Evolutionary conservation across 2,329 filamentous ascomycete species (phyloP).

Genomic region (Dryadomyces quercivorus): DNA sequence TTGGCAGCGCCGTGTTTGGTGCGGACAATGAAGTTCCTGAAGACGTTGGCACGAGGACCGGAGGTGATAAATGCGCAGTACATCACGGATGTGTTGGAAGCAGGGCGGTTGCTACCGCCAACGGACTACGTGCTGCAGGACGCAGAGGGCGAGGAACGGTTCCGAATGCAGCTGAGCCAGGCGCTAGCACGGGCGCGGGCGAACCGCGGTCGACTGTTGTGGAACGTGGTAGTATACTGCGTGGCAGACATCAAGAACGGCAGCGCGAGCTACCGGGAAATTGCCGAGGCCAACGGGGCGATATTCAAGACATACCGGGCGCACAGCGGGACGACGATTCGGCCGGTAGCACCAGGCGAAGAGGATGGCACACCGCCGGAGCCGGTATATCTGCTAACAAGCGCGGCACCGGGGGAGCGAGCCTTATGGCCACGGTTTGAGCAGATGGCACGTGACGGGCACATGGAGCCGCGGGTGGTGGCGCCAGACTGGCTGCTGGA

Average conservation of each 20-base stretch:
- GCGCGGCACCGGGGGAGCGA: slow-evolving; percentile 52
- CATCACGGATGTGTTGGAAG: slow-evolving; percentile 63
- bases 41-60: slow-evolving; percentile 70
- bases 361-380: slow-evolving; percentile 46
- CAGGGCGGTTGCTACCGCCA: slow-evolving; percentile 50
- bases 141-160: slow-evolving; percentile 56
- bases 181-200: slow-evolving; percentile 58
- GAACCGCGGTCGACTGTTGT: slow-evolving; percentile 66
- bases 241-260: slow-evolving; percentile 70
- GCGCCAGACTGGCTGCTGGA: slow-evolving; percentile 81
- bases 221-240: slow-evolving; percentile 71
- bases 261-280: slow-evolving; percentile 70
- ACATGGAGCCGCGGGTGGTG: slow-evolving; percentile 72
- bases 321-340: slow-evolving; percentile 55
- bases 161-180: slow-evolving; percentile 55
- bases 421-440: slow-evolving; percentile 70
- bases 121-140: slow-evolving; percentile 60
- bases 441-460: slow-evolving; percentile 63
- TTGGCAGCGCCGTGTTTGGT: slow-evolving; percentile 79
- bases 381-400: slow-evolving; percentile 74
- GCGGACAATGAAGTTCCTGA: slow-evolving; percentile 87
- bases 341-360: slow-evolving; percentile 48
- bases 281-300: slow-evolving; percentile 81
- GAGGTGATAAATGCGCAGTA: slow-evolving; percentile 66
- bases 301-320: slow-evolving; percentile 67